Evolutionary conservation across 345 rosid species (phyloP), one percentile per base, ranked within the genome.

Genomic region (Sisymbrium altissimum): DNA sequence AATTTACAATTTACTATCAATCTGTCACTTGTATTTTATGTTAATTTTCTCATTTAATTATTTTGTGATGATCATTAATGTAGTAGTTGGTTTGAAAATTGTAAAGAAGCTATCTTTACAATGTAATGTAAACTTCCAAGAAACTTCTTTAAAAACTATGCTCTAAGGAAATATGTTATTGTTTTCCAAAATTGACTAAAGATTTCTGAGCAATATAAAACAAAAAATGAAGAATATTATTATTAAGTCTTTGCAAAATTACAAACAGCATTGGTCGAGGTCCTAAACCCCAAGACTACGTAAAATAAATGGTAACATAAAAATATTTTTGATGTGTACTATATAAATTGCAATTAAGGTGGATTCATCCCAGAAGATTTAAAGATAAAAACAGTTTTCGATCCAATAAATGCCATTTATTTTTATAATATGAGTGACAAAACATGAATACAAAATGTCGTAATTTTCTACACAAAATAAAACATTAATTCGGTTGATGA

Each of bases 61-160:
- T n/a, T n/a, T n/a, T n/a, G n/a, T n/a, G n/a, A n/a, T n/a, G n/a
- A n/a, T n/a, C n/a, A n/a, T n/a, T n/a, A n/a, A n/a, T n/a, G 41
- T 1, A 39, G 78, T 56, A 6, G 67, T 48, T 66, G 65, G 52
- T 48, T 58, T 45, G 58, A 25, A 40, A 44, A 32, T 19, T 53
- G 55, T 45, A 23, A 57, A 27, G 66, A 9, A 6, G 52, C 8
- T 15, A 19, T 27, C 33, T 56, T 66, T 73, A 56, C 59, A 38
- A 36, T 17, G 33, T 14, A n/a, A 65, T 5, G 9, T 32, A 0
- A 73, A 30, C 41, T 73, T 73, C 78, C 25, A 39, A 65, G 73
- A 67, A 74, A 74, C 78, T 74, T 66, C 78, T 61, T 1, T 19
- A 9, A 59, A 6, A 49, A 19, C 68, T 62, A 66, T 29, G 73